These are phyloP conservation scores for Pezicula carpinea DNA, from an alignment of 2,329 filamentous ascomycete species.

Conservation along the genomic window DNA sequence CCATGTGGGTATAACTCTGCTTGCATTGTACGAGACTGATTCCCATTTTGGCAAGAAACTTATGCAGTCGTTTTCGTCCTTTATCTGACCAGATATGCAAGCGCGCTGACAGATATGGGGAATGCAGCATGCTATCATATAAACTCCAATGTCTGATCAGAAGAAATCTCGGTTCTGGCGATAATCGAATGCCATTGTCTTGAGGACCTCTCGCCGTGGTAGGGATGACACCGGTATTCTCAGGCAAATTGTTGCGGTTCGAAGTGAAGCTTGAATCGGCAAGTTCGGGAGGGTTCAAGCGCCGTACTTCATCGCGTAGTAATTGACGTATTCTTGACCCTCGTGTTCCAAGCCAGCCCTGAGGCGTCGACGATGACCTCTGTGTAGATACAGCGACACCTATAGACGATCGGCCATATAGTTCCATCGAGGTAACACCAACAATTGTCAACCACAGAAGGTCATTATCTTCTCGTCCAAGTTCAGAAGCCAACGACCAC, in stretches of 20 bases:
- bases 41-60: slow-evolving; percentile 96
- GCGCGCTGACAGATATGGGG: slow-evolving; percentile 85
- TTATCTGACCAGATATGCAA: slow-evolving; percentile 92
- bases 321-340: slow-evolving; percentile 81
- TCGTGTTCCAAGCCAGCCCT: slow-evolving; percentile 77
- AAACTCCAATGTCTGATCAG: slow-evolving; percentile 94
- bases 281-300: slow-evolving; percentile 76
- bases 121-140: slow-evolving; percentile 98
- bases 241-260: slow-evolving; percentile 57
- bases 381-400: slow-evolving; percentile 64
- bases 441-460: slow-evolving; percentile 93
- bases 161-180: slow-evolving; percentile 88
- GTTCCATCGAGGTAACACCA: slow-evolving; percentile 87
- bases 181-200: slow-evolving; percentile 86
- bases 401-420: slow-evolving; percentile 81
- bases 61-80: slow-evolving; percentile 84
- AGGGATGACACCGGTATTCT: slow-evolving; percentile 77
- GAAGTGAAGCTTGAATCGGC: slow-evolving; percentile 47
- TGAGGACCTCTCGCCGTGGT: slow-evolving; percentile 85
- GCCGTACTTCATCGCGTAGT: slow-evolving; percentile 86
- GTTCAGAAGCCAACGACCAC: slow-evolving; percentile 89
- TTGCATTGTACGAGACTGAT: slow-evolving; percentile 90
- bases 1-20: slow-evolving; percentile 97
- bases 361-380: slow-evolving; percentile 47
- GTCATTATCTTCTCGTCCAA: slow-evolving; percentile 95